A percentile compares a stretch with the other conserved stretches of the same genome.
phyloP scores from a whole-genome alignment of 495 filamentous ascomycete genomes.

The Xylaria intraflava region DNA sequence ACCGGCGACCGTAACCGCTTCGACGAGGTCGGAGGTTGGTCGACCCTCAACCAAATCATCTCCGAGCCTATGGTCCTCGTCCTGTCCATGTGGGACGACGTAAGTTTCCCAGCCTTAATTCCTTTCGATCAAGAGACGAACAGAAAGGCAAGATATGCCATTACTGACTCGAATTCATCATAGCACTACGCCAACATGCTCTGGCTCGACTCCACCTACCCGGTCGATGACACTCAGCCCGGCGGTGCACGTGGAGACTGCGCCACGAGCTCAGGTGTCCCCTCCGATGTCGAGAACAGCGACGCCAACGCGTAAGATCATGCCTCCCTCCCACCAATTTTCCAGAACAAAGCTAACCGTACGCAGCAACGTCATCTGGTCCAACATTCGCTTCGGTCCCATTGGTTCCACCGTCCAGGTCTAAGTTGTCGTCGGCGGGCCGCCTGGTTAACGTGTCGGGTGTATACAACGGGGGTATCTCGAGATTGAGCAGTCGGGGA shows the following conservation, averaged over 20 bases:
- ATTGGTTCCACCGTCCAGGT: conserved; percentile 55
- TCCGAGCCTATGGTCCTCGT: conserved; percentile 63
- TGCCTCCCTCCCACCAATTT: conserved; percentile 25
- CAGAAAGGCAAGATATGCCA: not conserved
- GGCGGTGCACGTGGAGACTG: conserved; percentile 69
- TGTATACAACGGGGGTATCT: conserved; percentile 2
- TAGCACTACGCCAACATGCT: conserved; percentile 66
- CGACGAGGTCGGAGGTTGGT: conserved; percentile 52
- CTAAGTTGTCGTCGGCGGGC: conserved; percentile 11
- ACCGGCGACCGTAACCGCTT: conserved; percentile 60
- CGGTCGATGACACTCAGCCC: conserved; percentile 47
- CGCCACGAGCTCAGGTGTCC: conserved; percentile 52
- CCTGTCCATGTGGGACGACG: conserved; percentile 73
- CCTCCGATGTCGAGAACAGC: conserved; percentile 51
- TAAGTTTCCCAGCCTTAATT: conserved; percentile 13
- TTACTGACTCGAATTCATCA: not conserved
- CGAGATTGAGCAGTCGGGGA: not conserved
- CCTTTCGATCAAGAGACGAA: not conserved
- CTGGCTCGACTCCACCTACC: conserved; percentile 77
- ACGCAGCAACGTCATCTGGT: conserved; percentile 40
- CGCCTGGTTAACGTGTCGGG: not conserved
- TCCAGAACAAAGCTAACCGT: not conserved
- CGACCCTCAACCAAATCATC: conserved; percentile 51
- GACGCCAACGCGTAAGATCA: conserved; percentile 47
- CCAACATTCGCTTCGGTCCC: conserved; percentile 67